phyloP scores from a whole-genome alignment of 139 green algal genomes.

The Tetraselmis striata region DNA sequence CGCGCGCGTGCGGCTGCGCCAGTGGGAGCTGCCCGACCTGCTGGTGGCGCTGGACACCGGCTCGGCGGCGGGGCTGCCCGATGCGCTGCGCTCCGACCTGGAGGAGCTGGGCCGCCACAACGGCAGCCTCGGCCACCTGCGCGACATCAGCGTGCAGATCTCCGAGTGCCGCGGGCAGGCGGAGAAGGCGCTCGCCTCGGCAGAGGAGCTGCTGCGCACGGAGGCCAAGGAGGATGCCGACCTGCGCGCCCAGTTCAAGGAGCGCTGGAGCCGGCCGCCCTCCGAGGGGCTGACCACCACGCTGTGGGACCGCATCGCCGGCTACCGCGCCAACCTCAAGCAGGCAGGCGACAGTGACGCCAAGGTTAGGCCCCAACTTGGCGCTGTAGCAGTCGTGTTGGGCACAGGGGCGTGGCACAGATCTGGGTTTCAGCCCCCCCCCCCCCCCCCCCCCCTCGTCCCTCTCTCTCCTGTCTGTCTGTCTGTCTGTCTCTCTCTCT shows the following conservation, averaged over 20 bases:
- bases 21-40: constrained; percentile 59
- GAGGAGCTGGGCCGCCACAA: constrained; percentile 60
- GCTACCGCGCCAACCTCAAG: constrained; percentile 53
- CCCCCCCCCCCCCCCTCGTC: too few species aligned
- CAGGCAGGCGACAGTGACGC: constrained; percentile 61
- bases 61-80: constrained; percentile 49
- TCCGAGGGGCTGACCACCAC: constrained; percentile 50
- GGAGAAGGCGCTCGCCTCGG: constrained; percentile 49
- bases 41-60: constrained; percentile 51
- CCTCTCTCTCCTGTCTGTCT: too few species aligned
- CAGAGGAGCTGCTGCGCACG: constrained; percentile 52
- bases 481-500: too few species aligned
- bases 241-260: constrained; percentile 44
- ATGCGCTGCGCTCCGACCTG: constrained; percentile 66
- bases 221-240: constrained; percentile 50
- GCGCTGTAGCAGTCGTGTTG: too few species aligned
- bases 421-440: too few species aligned
- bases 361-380: too few species aligned
- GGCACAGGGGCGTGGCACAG: too few species aligned
- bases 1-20: constrained; percentile 60
- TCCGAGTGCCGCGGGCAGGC: constrained; percentile 10
- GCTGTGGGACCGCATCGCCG: constrained; percentile 60
- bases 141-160: constrained; percentile 36
- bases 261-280: constrained; percentile 44
- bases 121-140: constrained; percentile 63